Conservation (phyloP, 208 protist genomes). For the Acanthamoeba culbertsoni region DNA sequence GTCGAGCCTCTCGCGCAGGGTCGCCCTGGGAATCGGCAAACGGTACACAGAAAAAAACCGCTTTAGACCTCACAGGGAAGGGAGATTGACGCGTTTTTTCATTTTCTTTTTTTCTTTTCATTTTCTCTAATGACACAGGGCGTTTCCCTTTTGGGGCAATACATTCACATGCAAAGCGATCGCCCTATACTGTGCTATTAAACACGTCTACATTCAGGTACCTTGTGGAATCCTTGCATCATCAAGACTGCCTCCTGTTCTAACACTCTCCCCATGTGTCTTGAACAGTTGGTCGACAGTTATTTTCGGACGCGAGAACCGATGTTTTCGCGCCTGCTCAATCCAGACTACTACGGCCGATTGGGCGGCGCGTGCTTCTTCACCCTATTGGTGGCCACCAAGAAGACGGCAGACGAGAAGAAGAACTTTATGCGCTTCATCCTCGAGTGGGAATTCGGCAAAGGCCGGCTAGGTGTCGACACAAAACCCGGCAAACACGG, state of each 20-base stretch:
- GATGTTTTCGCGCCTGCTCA: background rate
- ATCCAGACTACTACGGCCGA: constrained; percentile 37
- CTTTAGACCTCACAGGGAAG: too few relatives aligned
- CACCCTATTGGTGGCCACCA: background rate
- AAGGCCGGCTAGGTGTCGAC: background rate
- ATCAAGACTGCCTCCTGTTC: background rate
- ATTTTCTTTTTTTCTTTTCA: background rate
- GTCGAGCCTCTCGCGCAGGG: background rate
- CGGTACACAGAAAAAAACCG: background rate
- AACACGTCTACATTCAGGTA: constrained; percentile 43
- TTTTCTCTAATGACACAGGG: background rate
- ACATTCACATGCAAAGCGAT: background rate
- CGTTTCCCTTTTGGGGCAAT: background rate
- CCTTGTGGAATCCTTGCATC: background rate
- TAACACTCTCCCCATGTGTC: background rate
- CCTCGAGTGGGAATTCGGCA: constrained; percentile 42
- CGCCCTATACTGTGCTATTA: constrained; percentile 29
- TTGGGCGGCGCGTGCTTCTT: constrained; percentile 36
- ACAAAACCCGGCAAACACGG: background rate
- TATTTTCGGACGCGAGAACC: constrained; percentile 34
- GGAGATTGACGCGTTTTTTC: background rate
- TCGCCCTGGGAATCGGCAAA: background rate
- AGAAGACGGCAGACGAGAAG: constrained; percentile 26
- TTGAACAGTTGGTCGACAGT: background rate
- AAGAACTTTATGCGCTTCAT: constrained; percentile 29